Evolutionary conservation across 148 eudicot genomes (phyloP).

Genomic region (Rhododendron kiyosumense): DNA sequence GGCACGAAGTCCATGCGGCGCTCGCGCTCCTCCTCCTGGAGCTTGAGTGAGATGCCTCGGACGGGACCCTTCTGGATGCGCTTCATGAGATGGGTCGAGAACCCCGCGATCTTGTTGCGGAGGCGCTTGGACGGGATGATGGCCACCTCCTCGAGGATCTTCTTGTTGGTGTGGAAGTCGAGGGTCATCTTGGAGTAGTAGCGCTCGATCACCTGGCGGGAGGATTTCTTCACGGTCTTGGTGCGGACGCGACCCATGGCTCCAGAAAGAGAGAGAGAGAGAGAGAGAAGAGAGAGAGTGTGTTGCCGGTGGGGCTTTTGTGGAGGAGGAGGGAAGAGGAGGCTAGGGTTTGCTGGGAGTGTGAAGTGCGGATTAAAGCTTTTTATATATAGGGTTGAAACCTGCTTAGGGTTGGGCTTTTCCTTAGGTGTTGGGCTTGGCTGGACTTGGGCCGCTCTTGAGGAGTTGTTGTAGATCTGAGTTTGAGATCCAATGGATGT

Average conservation of each 20-base stretch:
- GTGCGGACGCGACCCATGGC: constrained; percentile 37
- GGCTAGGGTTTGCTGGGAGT: constrained; percentile 1
- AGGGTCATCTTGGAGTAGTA: constrained; percentile 37
- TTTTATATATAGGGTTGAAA: background rate
- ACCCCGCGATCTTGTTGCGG: constrained; percentile 39
- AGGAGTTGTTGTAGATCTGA: no score
- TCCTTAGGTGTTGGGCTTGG: no score
- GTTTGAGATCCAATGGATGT: no score
- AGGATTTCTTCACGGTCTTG: constrained; percentile 35
- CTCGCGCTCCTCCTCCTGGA: constrained; percentile 39
- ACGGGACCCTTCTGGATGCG: constrained; percentile 38
- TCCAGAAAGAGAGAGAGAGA: background rate
- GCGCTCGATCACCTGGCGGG: constrained; percentile 32
- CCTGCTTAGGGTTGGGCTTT: no score
- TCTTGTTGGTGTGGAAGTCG: constrained; percentile 41
- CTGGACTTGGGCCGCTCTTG: no score
- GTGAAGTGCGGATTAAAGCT: background rate
- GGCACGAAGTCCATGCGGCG: constrained; percentile 39
- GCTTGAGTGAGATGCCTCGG: constrained; percentile 31
- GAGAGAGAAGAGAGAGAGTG: background rate
- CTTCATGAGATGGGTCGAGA: constrained; percentile 34
- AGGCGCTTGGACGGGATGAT: constrained; percentile 37
- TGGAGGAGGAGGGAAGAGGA: background rate
- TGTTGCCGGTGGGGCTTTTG: background rate
- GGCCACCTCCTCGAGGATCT: constrained; percentile 29